Evolutionary conservation across 139 green algal genomes (phyloP), one percentile per base, ranked within the genome.

Genomic region (Chlorella vulgaris): DNA sequence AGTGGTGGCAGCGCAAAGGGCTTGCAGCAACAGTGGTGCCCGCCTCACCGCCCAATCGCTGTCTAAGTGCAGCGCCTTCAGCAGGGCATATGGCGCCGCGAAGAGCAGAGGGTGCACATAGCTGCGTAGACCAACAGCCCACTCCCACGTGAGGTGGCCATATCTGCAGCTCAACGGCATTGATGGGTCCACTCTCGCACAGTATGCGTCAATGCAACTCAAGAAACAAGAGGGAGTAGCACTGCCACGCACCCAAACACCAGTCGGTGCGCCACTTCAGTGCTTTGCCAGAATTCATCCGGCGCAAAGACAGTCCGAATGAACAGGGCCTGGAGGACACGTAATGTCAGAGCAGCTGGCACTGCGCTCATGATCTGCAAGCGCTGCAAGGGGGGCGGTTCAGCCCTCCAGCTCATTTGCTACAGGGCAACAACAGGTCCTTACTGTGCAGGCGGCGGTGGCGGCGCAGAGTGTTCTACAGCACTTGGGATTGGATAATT

Each of bases 231-330:
- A n/a, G n/a, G n/a, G n/a, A n/a, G n/a, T n/a, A n/a, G n/a, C n/a
- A n/a, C n/a, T n/a, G n/a, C 19, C 7, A 22, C 42, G 42, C 58
- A 94, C 83, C 91, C 90, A 74, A 93, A 95, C 3, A 88, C 87
- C 13, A 93, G 50, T 8, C 68, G 60, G 75, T 96, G 92, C 2
- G 92, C 92, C 28, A 94, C 86, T 63, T 96, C 92, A 2, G 83
- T 58, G 43, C 83, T 74, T 63, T 96, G 92, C 92, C 92, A 96
- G 61, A 89, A 93, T 67, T 96, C 92, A 69, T 96, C 92, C 4
- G 92, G 91, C 50, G 89, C 90, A 83, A 96, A 96, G 28, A 78
- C 82, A n/a, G 91, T 94, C 0, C 66, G 43, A 3, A 92, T 26
- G n/a, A 85, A 3, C 4, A 91, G 29, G 0, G 84, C 88, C 26